A percentile compares a stretch with the other conserved stretches of the same genome.
Evolutionary conservation across 2,329 filamentous ascomycete species (phyloP).

Genomic region (Capronia americana): DNA sequence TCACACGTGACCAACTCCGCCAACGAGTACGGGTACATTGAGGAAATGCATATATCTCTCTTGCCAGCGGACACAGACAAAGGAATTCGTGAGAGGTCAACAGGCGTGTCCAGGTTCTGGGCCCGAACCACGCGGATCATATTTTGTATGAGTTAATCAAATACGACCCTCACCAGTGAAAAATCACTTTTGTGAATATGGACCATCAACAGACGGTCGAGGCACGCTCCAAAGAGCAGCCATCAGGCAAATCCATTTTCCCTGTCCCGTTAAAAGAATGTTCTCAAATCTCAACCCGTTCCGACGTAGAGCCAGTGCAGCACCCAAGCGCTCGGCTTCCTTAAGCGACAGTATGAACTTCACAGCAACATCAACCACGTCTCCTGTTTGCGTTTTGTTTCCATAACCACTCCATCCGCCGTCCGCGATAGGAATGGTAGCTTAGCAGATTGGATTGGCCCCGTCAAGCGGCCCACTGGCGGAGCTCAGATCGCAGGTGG

Average conservation of each 20-base stretch:
- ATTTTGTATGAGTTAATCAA: slow-evolving; percentile 20
- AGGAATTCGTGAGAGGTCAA: background rate
- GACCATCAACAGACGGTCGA: background rate
- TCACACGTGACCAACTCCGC: no score
- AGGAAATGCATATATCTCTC: background rate
- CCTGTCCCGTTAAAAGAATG: slow-evolving; percentile 1
- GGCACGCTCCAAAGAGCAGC: slow-evolving; percentile 8
- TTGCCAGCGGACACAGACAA: background rate
- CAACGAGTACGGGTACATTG: no score
- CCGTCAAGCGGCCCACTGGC: slow-evolving; percentile 36
- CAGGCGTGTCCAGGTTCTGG: background rate
- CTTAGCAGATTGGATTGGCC: slow-evolving; percentile 20
- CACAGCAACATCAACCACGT: slow-evolving; percentile 1
- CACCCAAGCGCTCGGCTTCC: background rate
- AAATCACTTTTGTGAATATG: slow-evolving; percentile 1
- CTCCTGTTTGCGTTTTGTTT: background rate
- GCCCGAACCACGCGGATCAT: slow-evolving; percentile 14
- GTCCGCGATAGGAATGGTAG: background rate
- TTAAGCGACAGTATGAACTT: background rate
- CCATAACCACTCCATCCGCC: background rate
- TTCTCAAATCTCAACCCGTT: slow-evolving; percentile 2
- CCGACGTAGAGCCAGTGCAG: background rate
- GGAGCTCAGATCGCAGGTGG: slow-evolving; percentile 49
- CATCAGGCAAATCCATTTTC: slow-evolving; percentile 7
- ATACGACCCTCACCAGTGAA: slow-evolving; percentile 13